Base-by-base conservation (phyloP, 192 early-diverging fungal species). In the Backusella parvicylindrica region DNA sequence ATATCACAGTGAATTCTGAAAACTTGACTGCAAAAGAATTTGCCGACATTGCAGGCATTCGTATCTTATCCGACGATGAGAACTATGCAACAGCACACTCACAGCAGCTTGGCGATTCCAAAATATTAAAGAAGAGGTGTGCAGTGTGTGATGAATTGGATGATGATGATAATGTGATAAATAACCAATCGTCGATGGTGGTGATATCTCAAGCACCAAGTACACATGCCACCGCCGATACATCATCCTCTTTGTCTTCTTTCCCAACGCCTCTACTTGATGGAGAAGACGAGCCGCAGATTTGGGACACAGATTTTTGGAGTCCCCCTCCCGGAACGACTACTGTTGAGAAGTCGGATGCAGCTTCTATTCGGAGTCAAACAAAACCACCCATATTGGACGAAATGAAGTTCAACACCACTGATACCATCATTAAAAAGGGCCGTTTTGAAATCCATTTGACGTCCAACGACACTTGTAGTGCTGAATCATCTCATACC, bases 1-100 rank as follows among this genome's bases (percentile, higher is more conserved):
- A 76, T 26, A 77, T 81, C 23, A 81, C 75, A 31, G 72, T 81
- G 8, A 81, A 81, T 53, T 81, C 79, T 15, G 79, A 81, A 35
- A 67, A 81, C 69, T 47, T 81, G 32, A 81, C 79, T 15, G 79
- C 79, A 21, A 76, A 72, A 33, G 79, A 81, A 73, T 81, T 81
- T 71, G 79, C 79, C 35, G 79, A 81, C 68, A 73, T 76, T 12
- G 71, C 75, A 13, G 79, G 79, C 0, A 81, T 81, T 38, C 64
- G 43, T 7, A 81, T 81, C 28, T n/a, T 78, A 9, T 53, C 77
- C 26, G 76, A 77, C 36, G 31, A 64, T n/a, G 64, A 72, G 50
- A 50, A 36, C 36, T 35, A 21, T 15, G 65, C 13, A 31, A 30
- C 28, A 16, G 38, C 30, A 33, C 40, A 63, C 53, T 60, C 53